Evolutionary conservation across 2,329 filamentous ascomycete species (phyloP).

Genomic region (Paraconiothyrium brasiliense): DNA sequence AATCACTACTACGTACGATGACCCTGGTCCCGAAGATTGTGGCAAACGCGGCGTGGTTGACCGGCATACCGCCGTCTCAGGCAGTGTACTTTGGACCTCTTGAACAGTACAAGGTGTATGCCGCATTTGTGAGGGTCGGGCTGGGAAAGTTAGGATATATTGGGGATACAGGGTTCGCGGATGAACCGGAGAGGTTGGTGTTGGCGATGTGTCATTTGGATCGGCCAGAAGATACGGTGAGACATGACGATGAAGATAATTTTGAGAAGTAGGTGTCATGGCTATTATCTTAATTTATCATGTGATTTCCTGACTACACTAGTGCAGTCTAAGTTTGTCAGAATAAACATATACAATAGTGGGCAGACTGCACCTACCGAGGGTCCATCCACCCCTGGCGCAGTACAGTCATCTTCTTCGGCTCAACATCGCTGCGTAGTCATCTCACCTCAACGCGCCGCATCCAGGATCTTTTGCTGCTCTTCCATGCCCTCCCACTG

Average conservation of each 20-base stretch:
- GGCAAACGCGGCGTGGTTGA: slow-evolving; percentile 29
- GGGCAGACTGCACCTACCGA: too few relatives aligned
- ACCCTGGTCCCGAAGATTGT: slow-evolving; percentile 25
- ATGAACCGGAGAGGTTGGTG: slow-evolving; percentile 33
- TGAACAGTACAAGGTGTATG: slow-evolving; percentile 21
- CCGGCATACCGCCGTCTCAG: slow-evolving; percentile 26
- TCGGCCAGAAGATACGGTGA: slow-evolving; percentile 25
- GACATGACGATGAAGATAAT: not conserved
- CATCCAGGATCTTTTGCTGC: slow-evolving; percentile 23
- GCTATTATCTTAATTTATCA: not conserved
- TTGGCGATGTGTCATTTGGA: slow-evolving; percentile 42
- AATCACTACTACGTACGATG: slow-evolving; percentile 25
- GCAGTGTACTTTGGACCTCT: slow-evolving; percentile 23
- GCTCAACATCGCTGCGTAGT: too few relatives aligned
- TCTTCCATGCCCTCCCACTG: slow-evolving; percentile 28
- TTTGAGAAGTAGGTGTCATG: not conserved
- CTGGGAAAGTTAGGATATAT: slow-evolving; percentile 38
- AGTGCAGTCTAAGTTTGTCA: not conserved
- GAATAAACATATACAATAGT: not conserved
- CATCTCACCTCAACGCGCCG: slow-evolving; percentile 9
- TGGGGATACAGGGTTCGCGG: slow-evolving; percentile 35
- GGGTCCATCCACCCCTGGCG: too few relatives aligned
- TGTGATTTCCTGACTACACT: not conserved
- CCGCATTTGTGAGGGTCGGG: slow-evolving; percentile 33
- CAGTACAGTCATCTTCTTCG: not conserved